These are phyloP conservation scores for Alternaria alternata DNA, from an alignment of 2,329 filamentous ascomycete genomes.

Conservation along the genomic window DNA sequence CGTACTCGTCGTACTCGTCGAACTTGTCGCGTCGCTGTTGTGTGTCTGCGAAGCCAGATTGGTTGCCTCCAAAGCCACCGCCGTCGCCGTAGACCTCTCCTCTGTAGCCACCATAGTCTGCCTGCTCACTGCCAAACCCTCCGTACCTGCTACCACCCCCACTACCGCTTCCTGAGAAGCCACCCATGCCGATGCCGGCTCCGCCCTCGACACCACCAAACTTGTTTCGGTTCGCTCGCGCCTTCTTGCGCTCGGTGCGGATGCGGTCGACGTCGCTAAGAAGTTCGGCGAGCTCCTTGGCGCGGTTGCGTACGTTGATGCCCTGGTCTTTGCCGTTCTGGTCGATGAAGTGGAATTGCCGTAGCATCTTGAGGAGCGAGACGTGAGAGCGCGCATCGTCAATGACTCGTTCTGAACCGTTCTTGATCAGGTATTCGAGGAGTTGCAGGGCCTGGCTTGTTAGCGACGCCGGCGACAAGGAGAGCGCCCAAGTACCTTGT, in stretches of 20 bases:
- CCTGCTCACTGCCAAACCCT: slow-evolving; percentile 78
- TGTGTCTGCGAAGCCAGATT: slow-evolving; percentile 70
- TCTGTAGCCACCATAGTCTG: slow-evolving; percentile 71
- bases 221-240: slow-evolving; percentile 87
- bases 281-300: slow-evolving; percentile 95
- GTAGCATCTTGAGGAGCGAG: slow-evolving; percentile 95
- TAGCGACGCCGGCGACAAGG: slow-evolving; percentile 12
- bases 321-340: slow-evolving; percentile 98
- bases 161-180: slow-evolving; percentile 62
- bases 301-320: slow-evolving; percentile 94
- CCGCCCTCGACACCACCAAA: slow-evolving; percentile 95
- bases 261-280: slow-evolving; percentile 91
- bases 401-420: slow-evolving; percentile 95
- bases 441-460: slow-evolving; percentile 75
- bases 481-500: slow-evolving; percentile 71
- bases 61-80: slow-evolving; percentile 85
- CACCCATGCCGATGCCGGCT: slow-evolving; percentile 64
- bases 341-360: slow-evolving; percentile 97
- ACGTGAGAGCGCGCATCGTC: slow-evolving; percentile 96
- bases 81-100: slow-evolving; percentile 92
- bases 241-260: slow-evolving; percentile 80
- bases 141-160: slow-evolving; percentile 71
- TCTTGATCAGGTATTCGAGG: slow-evolving; percentile 96
- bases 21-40: slow-evolving; percentile 76
- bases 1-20: slow-evolving; percentile 96